Conservation (phyloP, 495 filamentous ascomycete species). For the Penicillium cataractarum region DNA sequence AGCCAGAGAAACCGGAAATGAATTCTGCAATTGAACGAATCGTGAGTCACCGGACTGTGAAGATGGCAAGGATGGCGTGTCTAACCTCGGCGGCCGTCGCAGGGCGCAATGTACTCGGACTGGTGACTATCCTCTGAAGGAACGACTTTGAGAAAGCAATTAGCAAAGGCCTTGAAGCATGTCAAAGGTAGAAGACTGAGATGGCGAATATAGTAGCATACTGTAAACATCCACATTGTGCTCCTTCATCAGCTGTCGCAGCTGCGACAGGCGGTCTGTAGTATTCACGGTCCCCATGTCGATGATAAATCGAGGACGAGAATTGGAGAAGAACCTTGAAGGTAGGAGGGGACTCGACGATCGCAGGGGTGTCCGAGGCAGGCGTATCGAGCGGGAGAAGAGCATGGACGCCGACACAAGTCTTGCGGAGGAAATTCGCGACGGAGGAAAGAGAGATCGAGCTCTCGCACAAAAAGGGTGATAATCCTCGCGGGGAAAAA, state of each 20-base stretch:
- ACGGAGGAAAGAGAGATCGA: background rate
- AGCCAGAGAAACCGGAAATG: conserved; percentile 94
- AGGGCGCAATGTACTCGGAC: conserved; percentile 95
- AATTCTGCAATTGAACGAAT: conserved; percentile 57
- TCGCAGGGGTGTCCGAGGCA: conserved; percentile 41
- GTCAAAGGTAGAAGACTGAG: conserved; percentile 14
- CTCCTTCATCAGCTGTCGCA: conserved; percentile 88
- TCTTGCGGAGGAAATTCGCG: background rate
- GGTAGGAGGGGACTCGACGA: conserved; percentile 37
- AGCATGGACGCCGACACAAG: conserved; percentile 41
- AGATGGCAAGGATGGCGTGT: background rate
- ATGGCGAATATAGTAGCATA: conserved; percentile 48
- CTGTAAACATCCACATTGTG: conserved; percentile 91
- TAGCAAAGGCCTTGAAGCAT: conserved; percentile 13
- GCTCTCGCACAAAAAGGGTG: background rate
- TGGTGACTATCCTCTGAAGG: conserved; percentile 98
- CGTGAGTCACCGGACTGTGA: conserved; percentile 18
- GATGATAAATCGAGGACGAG: conserved; percentile 42
- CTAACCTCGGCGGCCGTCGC: conserved; percentile 85
- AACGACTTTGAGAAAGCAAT: conserved; percentile 65
- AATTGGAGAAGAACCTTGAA: conserved; percentile 42
- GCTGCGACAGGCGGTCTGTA: conserved; percentile 69
- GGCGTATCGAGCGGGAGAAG: conserved; percentile 42
- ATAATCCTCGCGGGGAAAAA: background rate
- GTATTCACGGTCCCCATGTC: conserved; percentile 89